These are phyloP conservation scores for Fusarium protoensiforme DNA, from an alignment of 2,329 filamentous ascomycete genomes.

Conservation along the genomic window DNA sequence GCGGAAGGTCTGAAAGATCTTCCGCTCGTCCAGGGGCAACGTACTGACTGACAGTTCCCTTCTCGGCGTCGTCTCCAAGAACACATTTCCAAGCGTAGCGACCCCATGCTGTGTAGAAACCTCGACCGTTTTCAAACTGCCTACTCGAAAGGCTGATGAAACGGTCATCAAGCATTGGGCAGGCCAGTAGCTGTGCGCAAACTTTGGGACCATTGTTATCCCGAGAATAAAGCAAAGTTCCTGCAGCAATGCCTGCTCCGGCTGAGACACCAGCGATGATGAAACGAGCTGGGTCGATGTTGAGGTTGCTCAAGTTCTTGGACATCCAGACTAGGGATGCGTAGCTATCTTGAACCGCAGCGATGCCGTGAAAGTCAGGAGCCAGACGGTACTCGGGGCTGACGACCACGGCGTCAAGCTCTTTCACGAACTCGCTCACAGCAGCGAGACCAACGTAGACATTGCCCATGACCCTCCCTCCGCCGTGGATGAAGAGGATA, in stretches of 20 bases:
- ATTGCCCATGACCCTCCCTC: slow-evolving; percentile 16
- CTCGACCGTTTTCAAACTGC: slow-evolving; percentile 17
- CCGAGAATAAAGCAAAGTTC: not conserved
- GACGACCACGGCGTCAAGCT: slow-evolving; percentile 13
- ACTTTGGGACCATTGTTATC: slow-evolving; percentile 4
- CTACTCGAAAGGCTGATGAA: not conserved
- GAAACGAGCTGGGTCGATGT: slow-evolving; percentile 6
- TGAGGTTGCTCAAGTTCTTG: not conserved
- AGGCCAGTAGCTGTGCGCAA: slow-evolving; percentile 14
- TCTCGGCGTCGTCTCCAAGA: not conserved
- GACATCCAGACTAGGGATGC: slow-evolving; percentile 4
- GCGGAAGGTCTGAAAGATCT: slow-evolving; percentile 4
- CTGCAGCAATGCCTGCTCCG: slow-evolving; percentile 18
- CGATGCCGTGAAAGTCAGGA: not conserved
- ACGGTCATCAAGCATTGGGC: slow-evolving; percentile 28
- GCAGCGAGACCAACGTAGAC: slow-evolving; percentile 1
- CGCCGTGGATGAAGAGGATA: slow-evolving; percentile 13
- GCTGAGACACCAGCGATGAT: slow-evolving; percentile 16
- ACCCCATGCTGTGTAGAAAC: not conserved
- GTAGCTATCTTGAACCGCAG: slow-evolving; percentile 13
- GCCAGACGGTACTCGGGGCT: slow-evolving; percentile 10
- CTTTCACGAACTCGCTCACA: not conserved
- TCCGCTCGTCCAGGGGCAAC: slow-evolving; percentile 10
- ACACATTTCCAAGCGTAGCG: slow-evolving; percentile 11
- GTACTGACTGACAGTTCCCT: slow-evolving; percentile 1